phyloP scores from a whole-genome alignment of 2,329 filamentous ascomycete species.

The Cladosporium sp. region DNA sequence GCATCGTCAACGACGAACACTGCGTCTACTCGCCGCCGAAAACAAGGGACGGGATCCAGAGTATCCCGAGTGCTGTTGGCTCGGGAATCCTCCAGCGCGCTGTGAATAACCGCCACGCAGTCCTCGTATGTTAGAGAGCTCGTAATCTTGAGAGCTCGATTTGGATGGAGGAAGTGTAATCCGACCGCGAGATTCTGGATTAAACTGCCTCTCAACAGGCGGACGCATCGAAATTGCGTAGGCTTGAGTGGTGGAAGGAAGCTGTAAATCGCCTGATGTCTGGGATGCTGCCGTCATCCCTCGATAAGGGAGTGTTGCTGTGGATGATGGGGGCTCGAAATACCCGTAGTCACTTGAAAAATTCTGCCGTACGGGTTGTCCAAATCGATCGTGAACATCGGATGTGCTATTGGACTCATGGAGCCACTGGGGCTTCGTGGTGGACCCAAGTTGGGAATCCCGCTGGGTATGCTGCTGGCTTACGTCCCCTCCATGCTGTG shows the following conservation, averaged over 20 bases:
- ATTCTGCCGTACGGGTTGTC: background rate
- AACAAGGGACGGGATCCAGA: constrained; percentile 22
- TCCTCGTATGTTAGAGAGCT: constrained; percentile 32
- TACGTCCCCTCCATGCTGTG: background rate
- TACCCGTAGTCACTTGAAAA: background rate
- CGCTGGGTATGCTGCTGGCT: background rate
- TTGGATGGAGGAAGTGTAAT: constrained; percentile 26
- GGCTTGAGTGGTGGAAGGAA: background rate
- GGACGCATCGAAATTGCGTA: background rate
- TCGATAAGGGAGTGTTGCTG: background rate
- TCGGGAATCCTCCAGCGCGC: constrained; percentile 8
- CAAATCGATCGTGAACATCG: background rate
- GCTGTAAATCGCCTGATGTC: background rate
- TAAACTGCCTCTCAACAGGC: background rate
- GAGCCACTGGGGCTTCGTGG: background rate
- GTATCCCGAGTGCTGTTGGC: constrained; percentile 15
- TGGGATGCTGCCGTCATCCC: background rate
- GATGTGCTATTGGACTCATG: background rate
- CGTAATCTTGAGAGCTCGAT: constrained; percentile 18
- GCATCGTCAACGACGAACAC: constrained; percentile 26
- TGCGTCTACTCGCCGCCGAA: constrained; percentile 28
- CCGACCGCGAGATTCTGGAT: constrained; percentile 20
- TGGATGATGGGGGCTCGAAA: background rate
- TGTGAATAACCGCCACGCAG: constrained; percentile 29
- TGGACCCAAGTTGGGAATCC: background rate